Percentiles rank a stretch among this genome's conserved stretches.
phyloP scores from a whole-genome alignment of 768 basidiomycete species.

The Leccinum truebloodii region DNA sequence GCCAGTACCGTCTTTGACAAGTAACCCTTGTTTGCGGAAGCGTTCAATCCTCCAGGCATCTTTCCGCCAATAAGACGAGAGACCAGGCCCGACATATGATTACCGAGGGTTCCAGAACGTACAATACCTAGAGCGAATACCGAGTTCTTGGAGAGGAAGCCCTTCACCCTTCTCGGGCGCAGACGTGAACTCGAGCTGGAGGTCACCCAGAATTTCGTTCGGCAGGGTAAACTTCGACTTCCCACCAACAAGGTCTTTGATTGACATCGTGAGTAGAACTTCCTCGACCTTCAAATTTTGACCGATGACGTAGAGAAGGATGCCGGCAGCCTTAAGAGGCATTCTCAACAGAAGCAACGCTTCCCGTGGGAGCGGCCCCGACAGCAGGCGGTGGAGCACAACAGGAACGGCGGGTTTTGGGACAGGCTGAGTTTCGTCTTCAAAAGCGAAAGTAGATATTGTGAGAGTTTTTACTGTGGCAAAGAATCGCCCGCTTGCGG shows the following conservation, averaged over 20 bases:
- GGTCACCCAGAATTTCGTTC: conserved; percentile 96
- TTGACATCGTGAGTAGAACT: conserved; percentile 86
- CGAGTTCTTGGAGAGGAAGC: conserved; percentile 93
- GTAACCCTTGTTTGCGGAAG: conserved; percentile 49
- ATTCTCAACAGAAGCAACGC: conserved; percentile 81
- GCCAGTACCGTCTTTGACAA: no score
- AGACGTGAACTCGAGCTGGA: conserved; percentile 91
- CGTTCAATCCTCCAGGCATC: conserved; percentile 99
- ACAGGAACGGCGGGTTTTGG: conserved; percentile 37
- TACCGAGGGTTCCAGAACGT: conserved; percentile 85
- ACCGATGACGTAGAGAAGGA: conserved; percentile 85
- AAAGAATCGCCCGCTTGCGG: conserved; percentile 78
- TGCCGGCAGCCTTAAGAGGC: conserved; percentile 91
- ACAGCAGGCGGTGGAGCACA: conserved; percentile 43
- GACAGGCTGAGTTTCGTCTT: conserved; percentile 64
- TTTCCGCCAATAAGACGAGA: conserved; percentile 92
- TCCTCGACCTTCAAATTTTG: conserved; percentile 98
- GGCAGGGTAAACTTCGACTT: conserved; percentile 87
- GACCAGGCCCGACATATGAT: conserved; percentile 87
- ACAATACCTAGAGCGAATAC: conserved; percentile 76
- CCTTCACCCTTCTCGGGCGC: conserved; percentile 99
- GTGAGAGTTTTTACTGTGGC: conserved; percentile 92
- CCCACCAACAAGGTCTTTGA: conserved; percentile 98
- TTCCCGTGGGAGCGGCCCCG: conserved; percentile 53
- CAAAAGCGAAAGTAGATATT: conserved; percentile 98